Evolutionary conservation across 2,329 filamentous ascomycete genomes (phyloP).

Genomic region (Diaporthe vexans): DNA sequence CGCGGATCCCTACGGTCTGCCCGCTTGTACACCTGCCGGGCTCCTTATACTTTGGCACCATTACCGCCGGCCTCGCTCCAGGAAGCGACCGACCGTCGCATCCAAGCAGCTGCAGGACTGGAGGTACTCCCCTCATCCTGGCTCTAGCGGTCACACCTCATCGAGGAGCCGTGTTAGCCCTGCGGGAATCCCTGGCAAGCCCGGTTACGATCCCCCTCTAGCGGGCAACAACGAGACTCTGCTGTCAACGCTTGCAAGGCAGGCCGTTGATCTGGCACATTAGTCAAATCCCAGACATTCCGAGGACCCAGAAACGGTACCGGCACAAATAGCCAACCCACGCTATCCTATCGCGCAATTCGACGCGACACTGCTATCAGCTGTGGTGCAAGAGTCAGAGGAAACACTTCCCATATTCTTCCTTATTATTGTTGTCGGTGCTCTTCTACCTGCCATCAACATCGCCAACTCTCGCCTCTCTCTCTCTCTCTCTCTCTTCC

Average conservation of each 20-base stretch:
- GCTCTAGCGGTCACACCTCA: constrained; percentile 38
- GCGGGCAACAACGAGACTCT: constrained; percentile 23
- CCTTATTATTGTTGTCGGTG: constrained; percentile 10
- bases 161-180: constrained; percentile 34
- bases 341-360: constrained; percentile 40
- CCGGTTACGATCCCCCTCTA: constrained; percentile 23
- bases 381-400: constrained; percentile 39
- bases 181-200: constrained; percentile 27
- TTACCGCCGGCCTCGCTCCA: constrained; percentile 34
- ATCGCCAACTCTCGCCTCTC: not conserved
- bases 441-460: not conserved
- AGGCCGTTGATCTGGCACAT: constrained; percentile 39
- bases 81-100: constrained; percentile 18
- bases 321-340: constrained; percentile 29
- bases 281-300: constrained; percentile 30
- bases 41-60: constrained; percentile 35
- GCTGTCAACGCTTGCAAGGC: constrained; percentile 41
- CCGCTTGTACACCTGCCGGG: constrained; percentile 1
- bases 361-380: constrained; percentile 41
- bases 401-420: constrained; percentile 1
- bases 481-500: not conserved
- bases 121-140: constrained; percentile 31
- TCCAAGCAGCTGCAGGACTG: constrained; percentile 25
- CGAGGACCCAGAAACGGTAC: constrained; percentile 22
- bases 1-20: constrained; percentile 33